Evolutionary conservation across 164 flowering plant species (phyloP), one percentile per base, ranked within the genome.

Genomic region (Berberis vulgaris): DNA sequence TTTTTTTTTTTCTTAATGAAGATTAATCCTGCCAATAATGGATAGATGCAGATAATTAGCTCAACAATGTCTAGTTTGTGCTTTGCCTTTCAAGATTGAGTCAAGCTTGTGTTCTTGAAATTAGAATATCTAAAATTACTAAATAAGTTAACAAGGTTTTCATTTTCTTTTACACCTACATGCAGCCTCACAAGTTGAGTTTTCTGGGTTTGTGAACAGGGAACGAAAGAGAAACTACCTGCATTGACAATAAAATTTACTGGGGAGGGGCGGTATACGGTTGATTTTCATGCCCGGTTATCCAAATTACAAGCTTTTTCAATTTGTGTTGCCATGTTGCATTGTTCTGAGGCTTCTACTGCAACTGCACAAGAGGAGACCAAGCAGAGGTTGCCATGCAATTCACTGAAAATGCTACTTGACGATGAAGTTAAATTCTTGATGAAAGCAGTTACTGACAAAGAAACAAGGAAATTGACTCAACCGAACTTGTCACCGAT

Each of bases 261-360:
- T 10, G 76, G 74, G 57, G 85, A 82, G 54, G 91, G 91, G 49
- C 76, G 76, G 12, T 94, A 87, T 70, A 71, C 80, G 5, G 83
- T 91, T 57, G 86, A 87, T 76, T 94, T 91, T 72, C 97, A 94
- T 72, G 96, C 95, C 43, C 84, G 74, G 69, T 63, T 94, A 50
- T 88, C 96, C 12, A 63, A 84, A n/a, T 65, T 94, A 64, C 97
- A 94, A 69, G 97, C 97, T 61, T 87, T 94, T 74, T 84, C 94
- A 63, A 83, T 86, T 11, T 87, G 90, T 66, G 81, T 94, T 68
- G 88, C 97, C 10, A 71, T 86, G 58, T 72, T 91, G 69, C 96
- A 91, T 71, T 69, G 81, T 56, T 65, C 79, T 40, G 91, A 86
- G 72, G 77, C 79, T 41, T 77, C 81, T n/a, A 61, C 73, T 45